These are phyloP conservation scores for Chalciporus pseudorubinellus DNA, from an alignment of 768 basidiomycete species.

Conservation along the genomic window DNA sequence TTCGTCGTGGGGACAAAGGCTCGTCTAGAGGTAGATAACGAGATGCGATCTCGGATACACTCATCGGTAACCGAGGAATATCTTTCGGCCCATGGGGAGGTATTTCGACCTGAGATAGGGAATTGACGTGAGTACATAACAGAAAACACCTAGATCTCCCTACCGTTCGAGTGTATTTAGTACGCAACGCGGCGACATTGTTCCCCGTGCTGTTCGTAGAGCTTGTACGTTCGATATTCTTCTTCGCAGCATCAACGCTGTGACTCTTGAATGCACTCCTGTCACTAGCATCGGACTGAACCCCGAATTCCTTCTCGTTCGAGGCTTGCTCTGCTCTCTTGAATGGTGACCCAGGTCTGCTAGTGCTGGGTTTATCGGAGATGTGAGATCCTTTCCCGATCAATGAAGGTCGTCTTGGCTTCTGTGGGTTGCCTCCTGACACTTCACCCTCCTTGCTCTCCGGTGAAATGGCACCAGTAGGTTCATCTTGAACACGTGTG, in stretches of 20 bases:
- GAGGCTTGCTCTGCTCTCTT: slow-evolving; percentile 17
- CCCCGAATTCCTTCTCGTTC: slow-evolving; percentile 36
- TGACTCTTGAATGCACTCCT: slow-evolving; percentile 23
- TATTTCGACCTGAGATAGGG: slow-evolving; percentile 42
- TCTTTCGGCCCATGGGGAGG: slow-evolving; percentile 58
- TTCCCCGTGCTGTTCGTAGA: slow-evolving; percentile 53
- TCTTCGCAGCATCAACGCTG: slow-evolving; percentile 32
- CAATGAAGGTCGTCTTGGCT: slow-evolving; percentile 22
- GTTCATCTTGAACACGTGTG: neutral
- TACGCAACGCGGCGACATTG: slow-evolving; percentile 68
- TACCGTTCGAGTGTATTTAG: slow-evolving; percentile 58
- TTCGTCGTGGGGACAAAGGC: slow-evolving; percentile 41
- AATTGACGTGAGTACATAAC: slow-evolving; percentile 3
- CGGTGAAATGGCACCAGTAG: neutral
- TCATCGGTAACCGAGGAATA: slow-evolving; percentile 59
- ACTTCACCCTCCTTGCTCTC: neutral
- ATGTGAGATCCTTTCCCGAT: slow-evolving; percentile 16
- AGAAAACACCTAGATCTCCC: slow-evolving; percentile 22
- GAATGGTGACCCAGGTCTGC: slow-evolving; percentile 17
- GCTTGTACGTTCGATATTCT: slow-evolving; percentile 47
- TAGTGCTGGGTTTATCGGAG: slow-evolving; percentile 13
- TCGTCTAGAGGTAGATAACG: slow-evolving; percentile 53
- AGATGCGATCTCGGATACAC: slow-evolving; percentile 61
- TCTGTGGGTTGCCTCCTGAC: slow-evolving; percentile 4
- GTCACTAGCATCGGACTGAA: slow-evolving; percentile 16